Evolutionary conservation across 1,139 yeast genomes (phyloP).

Genomic region (Ogataea hybrid): DNA sequence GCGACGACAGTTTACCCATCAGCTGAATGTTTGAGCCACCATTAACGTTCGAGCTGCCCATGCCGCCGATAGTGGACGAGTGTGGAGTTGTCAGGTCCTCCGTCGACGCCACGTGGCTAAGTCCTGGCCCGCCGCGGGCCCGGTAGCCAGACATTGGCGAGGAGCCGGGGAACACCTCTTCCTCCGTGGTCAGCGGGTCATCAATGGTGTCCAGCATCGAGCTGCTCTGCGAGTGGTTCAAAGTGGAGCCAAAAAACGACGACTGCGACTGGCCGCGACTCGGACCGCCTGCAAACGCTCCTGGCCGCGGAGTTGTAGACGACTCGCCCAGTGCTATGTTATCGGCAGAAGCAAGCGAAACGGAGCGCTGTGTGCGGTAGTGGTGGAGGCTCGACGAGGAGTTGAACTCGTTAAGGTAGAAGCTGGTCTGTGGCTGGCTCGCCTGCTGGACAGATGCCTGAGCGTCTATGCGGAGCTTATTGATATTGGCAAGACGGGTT

Average conservation of each 20-base stretch:
- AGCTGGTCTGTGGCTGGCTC: conserved; percentile 10
- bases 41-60: conserved; percentile 18
- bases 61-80: conserved; percentile 23
- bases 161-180: conserved; percentile 15
- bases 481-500: conserved; percentile 20
- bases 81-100: conserved; percentile 27
- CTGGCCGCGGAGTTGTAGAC: conserved; percentile 31
- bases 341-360: conserved; percentile 24
- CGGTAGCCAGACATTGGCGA: conserved; percentile 17
- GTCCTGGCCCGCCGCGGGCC: conserved; percentile 9
- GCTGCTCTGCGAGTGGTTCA: conserved; percentile 6
- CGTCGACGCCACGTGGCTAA: conserved; percentile 14
- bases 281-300: conserved; percentile 11
- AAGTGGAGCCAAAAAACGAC: conserved; percentile 13
- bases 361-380: conserved; percentile 19
- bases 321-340: conserved; percentile 33
- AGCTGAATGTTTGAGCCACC: conserved; percentile 50
- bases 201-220: conserved; percentile 12
- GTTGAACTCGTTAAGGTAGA: conserved; percentile 32
- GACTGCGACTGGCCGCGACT: conserved; percentile 22
- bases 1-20: conserved; percentile 69
- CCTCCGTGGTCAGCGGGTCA: conserved; percentile 16
- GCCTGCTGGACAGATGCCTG: conserved; percentile 5
- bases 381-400: conserved; percentile 24
- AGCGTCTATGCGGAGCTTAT: conserved; percentile 21